Conservation (phyloP, 352 stramenopile species). For the Phytopythium litorale region DNA sequence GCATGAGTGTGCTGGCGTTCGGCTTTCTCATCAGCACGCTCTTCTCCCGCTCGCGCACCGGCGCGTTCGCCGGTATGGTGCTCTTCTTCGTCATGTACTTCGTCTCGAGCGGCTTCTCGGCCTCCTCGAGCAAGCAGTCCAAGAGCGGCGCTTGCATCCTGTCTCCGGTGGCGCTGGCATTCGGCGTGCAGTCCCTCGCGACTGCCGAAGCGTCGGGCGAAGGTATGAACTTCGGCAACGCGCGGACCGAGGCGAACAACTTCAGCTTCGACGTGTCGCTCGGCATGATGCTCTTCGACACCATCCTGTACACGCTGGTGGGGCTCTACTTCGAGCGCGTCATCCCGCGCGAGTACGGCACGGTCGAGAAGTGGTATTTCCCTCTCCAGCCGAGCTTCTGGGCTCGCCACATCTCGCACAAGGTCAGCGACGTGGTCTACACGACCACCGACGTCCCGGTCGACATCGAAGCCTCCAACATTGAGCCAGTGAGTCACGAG, state of each 20-base stretch:
- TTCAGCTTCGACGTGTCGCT: constrained; percentile 56
- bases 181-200: constrained; percentile 53
- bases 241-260: constrained; percentile 41
- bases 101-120: constrained; percentile 38
- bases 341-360: constrained; percentile 88
- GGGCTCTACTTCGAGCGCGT: constrained; percentile 90
- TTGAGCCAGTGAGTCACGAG: constrained; percentile 34
- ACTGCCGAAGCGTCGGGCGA: constrained; percentile 47
- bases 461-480: constrained; percentile 23
- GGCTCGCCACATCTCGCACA: constrained; percentile 21
- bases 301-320: constrained; percentile 85
- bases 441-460: constrained; percentile 20
- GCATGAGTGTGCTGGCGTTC: constrained; percentile 45
- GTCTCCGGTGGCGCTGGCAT: constrained; percentile 53
- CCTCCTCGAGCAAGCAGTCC: constrained; percentile 11
- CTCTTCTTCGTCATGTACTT: constrained; percentile 87
- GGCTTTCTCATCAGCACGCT: constrained; percentile 65
- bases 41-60: constrained; percentile 58
- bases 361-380: constrained; percentile 90
- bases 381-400: constrained; percentile 71
- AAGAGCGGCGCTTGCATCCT: constrained; percentile 58
- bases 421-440: constrained; percentile 24
- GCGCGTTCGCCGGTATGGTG: constrained; percentile 67
- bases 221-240: constrained; percentile 51
- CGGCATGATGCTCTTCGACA: constrained; percentile 80